Evolutionary conservation across 768 basidiomycete genomes (phyloP).

Genomic region (Phlegmacium glaucopus): DNA sequence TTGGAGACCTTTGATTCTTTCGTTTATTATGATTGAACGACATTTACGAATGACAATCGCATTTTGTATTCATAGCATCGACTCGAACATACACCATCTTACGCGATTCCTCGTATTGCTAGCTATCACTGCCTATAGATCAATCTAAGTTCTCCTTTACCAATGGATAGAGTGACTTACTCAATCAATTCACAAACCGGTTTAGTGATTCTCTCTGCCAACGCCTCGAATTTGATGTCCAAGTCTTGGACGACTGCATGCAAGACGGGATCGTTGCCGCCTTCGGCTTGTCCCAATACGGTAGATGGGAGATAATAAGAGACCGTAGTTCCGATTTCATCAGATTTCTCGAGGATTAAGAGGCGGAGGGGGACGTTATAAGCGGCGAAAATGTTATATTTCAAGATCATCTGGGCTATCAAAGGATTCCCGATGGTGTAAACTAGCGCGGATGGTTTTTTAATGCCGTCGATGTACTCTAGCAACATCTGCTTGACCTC

Average conservation of each 20-base stretch:
- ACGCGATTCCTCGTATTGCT: neutral
- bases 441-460: constrained; percentile 28
- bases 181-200: constrained; percentile 12
- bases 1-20: neutral
- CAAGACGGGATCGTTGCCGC: constrained; percentile 25
- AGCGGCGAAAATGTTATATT: constrained; percentile 36
- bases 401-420: constrained; percentile 42
- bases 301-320: constrained; percentile 48
- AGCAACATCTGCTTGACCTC: constrained; percentile 36
- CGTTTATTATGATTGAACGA: neutral
- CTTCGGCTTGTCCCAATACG: constrained; percentile 30
- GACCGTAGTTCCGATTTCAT: constrained; percentile 35
- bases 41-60: neutral
- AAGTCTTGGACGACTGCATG: constrained; percentile 30
- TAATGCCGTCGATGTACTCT: constrained; percentile 21
- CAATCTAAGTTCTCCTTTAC: neutral
- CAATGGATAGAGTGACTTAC: constrained; percentile 5
- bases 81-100: neutral
- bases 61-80: constrained; percentile 3
- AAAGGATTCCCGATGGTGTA: constrained; percentile 54
- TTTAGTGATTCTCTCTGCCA: constrained; percentile 33
- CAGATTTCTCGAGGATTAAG: constrained; percentile 37
- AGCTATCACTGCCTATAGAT: neutral
- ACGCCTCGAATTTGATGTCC: constrained; percentile 41
- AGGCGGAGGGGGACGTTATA: constrained; percentile 44